Percentiles rank a stretch among this genome's conserved stretches.
Conservation (phyloP, 441 rosid genomes). For the Pelargonium cotyledonis region DNA sequence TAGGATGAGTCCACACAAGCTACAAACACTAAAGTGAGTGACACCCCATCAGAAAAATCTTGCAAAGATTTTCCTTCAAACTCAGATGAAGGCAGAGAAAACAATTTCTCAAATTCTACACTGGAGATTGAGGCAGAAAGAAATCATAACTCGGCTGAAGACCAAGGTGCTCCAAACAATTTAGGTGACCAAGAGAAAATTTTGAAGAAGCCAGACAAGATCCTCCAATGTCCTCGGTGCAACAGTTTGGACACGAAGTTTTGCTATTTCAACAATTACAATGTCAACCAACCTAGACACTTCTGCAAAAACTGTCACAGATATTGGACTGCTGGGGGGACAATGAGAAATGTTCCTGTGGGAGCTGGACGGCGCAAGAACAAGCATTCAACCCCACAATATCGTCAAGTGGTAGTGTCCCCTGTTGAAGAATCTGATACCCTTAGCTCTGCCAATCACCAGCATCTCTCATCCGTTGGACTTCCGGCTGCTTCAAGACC, state of each 20-base stretch:
- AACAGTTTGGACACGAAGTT: conserved; percentile 71
- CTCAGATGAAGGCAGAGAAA: background rate
- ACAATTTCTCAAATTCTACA: background rate
- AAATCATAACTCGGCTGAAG: background rate
- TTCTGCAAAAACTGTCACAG: conserved; percentile 71
- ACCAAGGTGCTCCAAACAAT: background rate
- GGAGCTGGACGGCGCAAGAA: conserved; percentile 65
- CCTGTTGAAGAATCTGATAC: conserved; percentile 36
- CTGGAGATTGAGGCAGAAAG: background rate
- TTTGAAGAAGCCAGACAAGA: conserved; percentile 60
- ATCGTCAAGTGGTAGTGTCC: conserved; percentile 40
- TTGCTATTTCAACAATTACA: conserved; percentile 69
- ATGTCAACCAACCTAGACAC: conserved; percentile 66
- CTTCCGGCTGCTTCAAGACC: conserved; percentile 30
- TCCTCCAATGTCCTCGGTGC: conserved; percentile 63
- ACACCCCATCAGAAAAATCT: background rate
- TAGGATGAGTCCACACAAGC: background rate
- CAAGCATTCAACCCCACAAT: conserved; percentile 50
- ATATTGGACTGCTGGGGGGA: conserved; percentile 79
- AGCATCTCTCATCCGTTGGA: conserved; percentile 37
- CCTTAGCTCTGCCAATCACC: conserved; percentile 35
- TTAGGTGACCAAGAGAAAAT: conserved; percentile 28
- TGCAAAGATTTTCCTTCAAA: background rate
- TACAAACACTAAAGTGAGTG: background rate
- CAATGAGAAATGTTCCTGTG: conserved; percentile 71